These are phyloP conservation scores for Colletotrichum sp. DNA, from an alignment of 2,329 filamentous ascomycete species.

Conservation along the genomic window DNA sequence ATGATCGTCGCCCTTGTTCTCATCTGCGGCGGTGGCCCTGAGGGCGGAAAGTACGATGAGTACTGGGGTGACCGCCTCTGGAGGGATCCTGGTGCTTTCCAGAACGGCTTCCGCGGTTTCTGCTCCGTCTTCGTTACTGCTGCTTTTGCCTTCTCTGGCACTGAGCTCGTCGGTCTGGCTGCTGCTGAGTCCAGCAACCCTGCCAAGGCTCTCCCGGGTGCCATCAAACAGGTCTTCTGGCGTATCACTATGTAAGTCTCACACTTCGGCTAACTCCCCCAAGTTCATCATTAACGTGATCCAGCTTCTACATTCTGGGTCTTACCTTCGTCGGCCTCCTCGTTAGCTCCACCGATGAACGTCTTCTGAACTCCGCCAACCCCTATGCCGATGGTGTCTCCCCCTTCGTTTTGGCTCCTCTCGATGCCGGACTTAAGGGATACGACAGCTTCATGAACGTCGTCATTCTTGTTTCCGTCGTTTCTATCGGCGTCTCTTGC, in stretches of 20 bases:
- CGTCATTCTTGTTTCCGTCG: constrained; percentile 57
- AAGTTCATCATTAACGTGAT: constrained; percentile 23
- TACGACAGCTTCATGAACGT: constrained; percentile 59
- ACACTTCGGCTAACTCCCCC: background rate
- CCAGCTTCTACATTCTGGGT: constrained; percentile 50
- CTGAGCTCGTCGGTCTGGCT: constrained; percentile 72
- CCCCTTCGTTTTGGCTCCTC: constrained; percentile 20
- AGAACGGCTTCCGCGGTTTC: constrained; percentile 74
- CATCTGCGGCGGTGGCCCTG: constrained; percentile 62
- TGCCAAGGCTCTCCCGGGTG: constrained; percentile 74
- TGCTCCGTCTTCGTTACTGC: constrained; percentile 74
- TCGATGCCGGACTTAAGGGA: constrained; percentile 51
- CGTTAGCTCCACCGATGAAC: constrained; percentile 44
- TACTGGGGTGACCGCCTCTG: constrained; percentile 49
- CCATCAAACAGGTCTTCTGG: constrained; percentile 76
- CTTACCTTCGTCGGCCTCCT: constrained; percentile 55
- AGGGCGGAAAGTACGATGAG: constrained; percentile 40
- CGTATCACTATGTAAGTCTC: constrained; percentile 46
- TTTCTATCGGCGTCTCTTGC: constrained; percentile 59
- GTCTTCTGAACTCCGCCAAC: constrained; percentile 47
- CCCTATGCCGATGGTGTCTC: constrained; percentile 43
- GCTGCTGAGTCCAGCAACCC: constrained; percentile 73
- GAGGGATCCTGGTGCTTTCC: constrained; percentile 57
- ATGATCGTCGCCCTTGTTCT: constrained; percentile 66
- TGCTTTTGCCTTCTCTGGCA: constrained; percentile 72